A percentile compares a stretch with the other conserved stretches of the same genome.
Evolutionary conservation across 1,284 basidiomycete genomes (phyloP).

Genomic region (Takashimella tepidaria): DNA sequence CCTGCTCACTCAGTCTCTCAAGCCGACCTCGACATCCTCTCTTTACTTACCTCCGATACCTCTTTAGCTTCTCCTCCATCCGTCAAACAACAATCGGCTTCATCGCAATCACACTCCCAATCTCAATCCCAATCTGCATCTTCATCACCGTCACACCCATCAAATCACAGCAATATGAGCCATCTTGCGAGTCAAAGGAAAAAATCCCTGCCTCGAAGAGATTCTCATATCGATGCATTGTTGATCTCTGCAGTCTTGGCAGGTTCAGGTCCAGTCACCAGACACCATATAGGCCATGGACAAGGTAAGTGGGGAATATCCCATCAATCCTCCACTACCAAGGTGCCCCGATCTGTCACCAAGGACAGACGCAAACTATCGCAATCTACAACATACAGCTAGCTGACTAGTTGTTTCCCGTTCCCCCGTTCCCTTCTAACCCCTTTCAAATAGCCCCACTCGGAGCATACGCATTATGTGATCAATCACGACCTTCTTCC

Average conservation of each 20-base stretch:
- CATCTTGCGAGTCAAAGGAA: slow-evolving; percentile 14
- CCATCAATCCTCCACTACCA: no score
- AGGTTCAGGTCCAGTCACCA: slow-evolving; percentile 39
- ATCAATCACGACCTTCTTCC: slow-evolving; percentile 35
- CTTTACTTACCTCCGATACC: slow-evolving; percentile 33
- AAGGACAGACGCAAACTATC: no score
- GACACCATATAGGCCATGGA: slow-evolving; percentile 47
- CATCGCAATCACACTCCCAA: slow-evolving; percentile 25
- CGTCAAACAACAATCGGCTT: slow-evolving; percentile 7
- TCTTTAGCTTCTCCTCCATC: background rate
- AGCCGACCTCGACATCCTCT: slow-evolving; percentile 40
- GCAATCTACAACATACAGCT: background rate
- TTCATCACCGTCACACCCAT: no score
- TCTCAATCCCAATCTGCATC: no score
- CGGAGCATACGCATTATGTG: slow-evolving; percentile 43
- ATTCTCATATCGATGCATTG: slow-evolving; percentile 38
- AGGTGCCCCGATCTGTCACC: no score
- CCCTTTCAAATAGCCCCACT: slow-evolving; percentile 30
- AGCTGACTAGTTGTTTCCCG: no score
- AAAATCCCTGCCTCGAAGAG: slow-evolving; percentile 11
- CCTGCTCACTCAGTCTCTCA: slow-evolving; percentile 24
- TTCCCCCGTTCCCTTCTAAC: no score
- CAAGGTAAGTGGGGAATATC: slow-evolving; percentile 27
- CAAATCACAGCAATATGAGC: no score
- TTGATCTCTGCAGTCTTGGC: slow-evolving; percentile 44